Base-by-base conservation (phyloP, 225 moss, liverwort and hornwort species). In the Bryoerythrophyllum caledonicum region DNA sequence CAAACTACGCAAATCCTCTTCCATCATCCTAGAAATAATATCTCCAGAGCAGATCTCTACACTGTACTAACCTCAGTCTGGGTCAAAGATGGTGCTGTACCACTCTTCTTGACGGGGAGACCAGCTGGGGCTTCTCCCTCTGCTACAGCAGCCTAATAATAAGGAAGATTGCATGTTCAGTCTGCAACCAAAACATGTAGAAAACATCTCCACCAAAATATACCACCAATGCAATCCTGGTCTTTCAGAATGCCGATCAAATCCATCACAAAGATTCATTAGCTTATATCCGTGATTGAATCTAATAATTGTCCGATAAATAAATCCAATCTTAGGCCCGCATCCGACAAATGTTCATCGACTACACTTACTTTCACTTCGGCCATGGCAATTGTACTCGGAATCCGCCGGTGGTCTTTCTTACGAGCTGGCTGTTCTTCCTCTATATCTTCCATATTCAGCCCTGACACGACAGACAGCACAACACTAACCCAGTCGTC, bases 71-170 rank as follows among this genome's bases (percentile, higher is more conserved):
- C 89, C 84, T 89, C 82, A 74, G 80, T 85, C 75, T 95, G 91
- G 15, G 90, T 79, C 81, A 92, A 89, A 40, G 97, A 86, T 68
- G 95, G 87, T 49, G 85, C 80, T 65, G 91, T 93, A 60, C 94
- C 89, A 67, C 84, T 88, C 84, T 93, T 99, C 85, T 87, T 95
- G 65, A 93, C 84, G 72, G 99, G 93, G 70, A 99, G 92, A 78
- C 99, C 99, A 80, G 93, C 83, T 74, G 99, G 99, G 73, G 99
- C 95, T 82, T 95, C 99, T 63, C 95, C 99, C 78, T 95, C 93
- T 71, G 95, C 99, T 83, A 93, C 93, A 52, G 99, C 95, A 84
- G 99, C 99, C 95, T 99, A 82, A 59, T 41, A n/a, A 63, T 74
- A 70, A 20, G 40, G 68, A 74, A 28, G 7, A 70, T 65, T 71